Evolutionary conservation across 257 asterid species (phyloP), one percentile per base, ranked within the genome.

Genomic region (Solanum ossicruentum): DNA sequence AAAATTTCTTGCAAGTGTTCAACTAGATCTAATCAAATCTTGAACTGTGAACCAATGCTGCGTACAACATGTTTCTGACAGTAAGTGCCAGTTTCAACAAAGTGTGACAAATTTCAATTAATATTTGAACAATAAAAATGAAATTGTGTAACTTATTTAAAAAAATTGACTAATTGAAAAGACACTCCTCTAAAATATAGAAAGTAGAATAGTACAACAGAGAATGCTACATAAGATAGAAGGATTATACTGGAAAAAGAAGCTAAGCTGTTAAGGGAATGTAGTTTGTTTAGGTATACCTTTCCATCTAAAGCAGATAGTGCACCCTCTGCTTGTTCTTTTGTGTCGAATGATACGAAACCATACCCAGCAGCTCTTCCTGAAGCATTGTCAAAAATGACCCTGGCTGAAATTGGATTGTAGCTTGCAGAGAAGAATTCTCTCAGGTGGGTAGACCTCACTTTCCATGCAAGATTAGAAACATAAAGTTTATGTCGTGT

Each of bases 391-490:
- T 87, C 98, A 84, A 95, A 95, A 41, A 95, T 89, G 58, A 95
- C 96, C 89, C 92, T 90, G 81, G 87, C 95, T 39, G 99, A 91
- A 78, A 94, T 84, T 45, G 95, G 99, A 77, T 85, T 93, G 89
- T 84, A 90, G 81, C 87, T 81, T 54, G 93, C 85, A 7, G 94
- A 87, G 84, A 95, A 93, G 10, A 95, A 90, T 32, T 95, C 96
- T 26, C 95, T 92, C 57, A 95, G 98, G 86, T 90, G 81, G 81
- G 77, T 93, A 58, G 98, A 92, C 90, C 99, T 93, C 89, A 86
- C 96, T 91, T 95, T 94, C 99, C 99, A 94, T 23, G 93, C 92
- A 83, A 95, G 98, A 89, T 95, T 95, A 17, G 97, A 94, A 21
- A 91, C 93, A 61, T 93, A 94, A 65, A 95, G 89, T 84, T 86